Base-by-base conservation (phyloP, 2,329 filamentous ascomycete species). In the Lachnellula subtilissima region DNA sequence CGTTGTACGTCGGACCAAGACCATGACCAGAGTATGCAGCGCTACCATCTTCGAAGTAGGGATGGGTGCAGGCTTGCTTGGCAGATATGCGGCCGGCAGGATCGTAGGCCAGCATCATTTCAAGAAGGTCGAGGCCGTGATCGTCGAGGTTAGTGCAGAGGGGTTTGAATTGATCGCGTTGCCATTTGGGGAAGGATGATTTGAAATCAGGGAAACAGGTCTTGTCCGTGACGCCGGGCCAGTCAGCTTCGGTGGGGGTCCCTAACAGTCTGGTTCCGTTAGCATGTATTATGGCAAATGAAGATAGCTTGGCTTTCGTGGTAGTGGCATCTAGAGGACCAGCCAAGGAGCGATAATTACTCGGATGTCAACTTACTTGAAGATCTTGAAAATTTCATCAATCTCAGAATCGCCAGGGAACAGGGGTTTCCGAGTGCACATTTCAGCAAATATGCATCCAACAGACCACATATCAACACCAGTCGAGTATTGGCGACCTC, bases 381-480 rank as follows among this genome's bases (percentile, higher is more conserved):
- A 96, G 71, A 87, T 95, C 76, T 93, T 94, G 80, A 95, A 95
- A 69, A 95, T 95, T 74, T 95, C 90, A 69, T 95, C 90, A 73
- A 95, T 95, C 71, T 95, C 90, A 5, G 89, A 94, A 71, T 96
- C 91, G 56, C 91, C 91, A 12, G 91, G 91, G 78, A 96, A 96
- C 43, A 96, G 79, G 4, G 91, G 91, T 75, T 95, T 96, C 67
- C 90, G 84, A 1, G 91, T 96, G 74, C 90, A 95, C 92, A 96
- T 96, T 74, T 96, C 91, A 9, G 92, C 91, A 72, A 96, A 96
- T 73, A 96, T 96, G 73, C 91, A 94, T 60, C 91, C 91, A 50
- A 92, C 86, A 32, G 89, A 94, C 91, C 91, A 96, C 89, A 96
- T 96, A 69, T 96, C 91, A 43, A 96, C 91, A 55, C 91, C 91